A percentile compares a stretch with the other conserved stretches of the same genome.
Conservation (phyloP, 176 grass and related monocot species). For the Alloteropsis semialata region DNA sequence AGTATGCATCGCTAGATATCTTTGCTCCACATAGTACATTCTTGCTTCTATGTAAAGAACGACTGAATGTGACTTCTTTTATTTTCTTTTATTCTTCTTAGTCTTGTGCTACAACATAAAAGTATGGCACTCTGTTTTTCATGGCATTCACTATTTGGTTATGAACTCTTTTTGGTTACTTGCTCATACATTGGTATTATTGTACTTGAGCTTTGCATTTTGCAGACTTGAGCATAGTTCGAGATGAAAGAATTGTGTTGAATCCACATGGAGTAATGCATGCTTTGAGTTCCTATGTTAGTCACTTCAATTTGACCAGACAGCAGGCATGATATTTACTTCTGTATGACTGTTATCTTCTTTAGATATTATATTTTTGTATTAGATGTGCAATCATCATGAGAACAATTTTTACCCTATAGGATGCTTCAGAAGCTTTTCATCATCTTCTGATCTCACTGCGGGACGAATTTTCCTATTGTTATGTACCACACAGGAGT, state of each 20-base stretch:
- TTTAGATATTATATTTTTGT: constrained; percentile 14
- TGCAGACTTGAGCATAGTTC: constrained; percentile 65
- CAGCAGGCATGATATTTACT: constrained; percentile 62
- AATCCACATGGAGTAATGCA: constrained; percentile 79
- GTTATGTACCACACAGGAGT: constrained; percentile 67
- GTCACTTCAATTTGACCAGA: constrained; percentile 80
- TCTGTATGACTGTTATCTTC: constrained; percentile 6
- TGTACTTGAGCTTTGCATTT: constrained; percentile 23
- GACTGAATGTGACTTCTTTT: neutral
- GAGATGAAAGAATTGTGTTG: constrained; percentile 58
- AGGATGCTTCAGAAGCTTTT: constrained; percentile 95
- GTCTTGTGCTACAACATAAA: neutral
- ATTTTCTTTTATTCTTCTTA: neutral
- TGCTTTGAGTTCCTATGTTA: constrained; percentile 74
- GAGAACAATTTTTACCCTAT: constrained; percentile 32
- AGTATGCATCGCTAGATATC: neutral
- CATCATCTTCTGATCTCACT: constrained; percentile 84
- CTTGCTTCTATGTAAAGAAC: neutral
- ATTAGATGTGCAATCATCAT: constrained; percentile 4
- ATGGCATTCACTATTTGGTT: neutral
- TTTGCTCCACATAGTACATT: constrained; percentile 1
- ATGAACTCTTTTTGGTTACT: constrained; percentile 22
- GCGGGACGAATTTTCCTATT: constrained; percentile 67
- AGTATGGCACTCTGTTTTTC: neutral
- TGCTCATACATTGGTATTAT: constrained; percentile 8